phyloP scores from a whole-genome alignment of 805 yeast species.

The Candida rishiriensis region DNA sequence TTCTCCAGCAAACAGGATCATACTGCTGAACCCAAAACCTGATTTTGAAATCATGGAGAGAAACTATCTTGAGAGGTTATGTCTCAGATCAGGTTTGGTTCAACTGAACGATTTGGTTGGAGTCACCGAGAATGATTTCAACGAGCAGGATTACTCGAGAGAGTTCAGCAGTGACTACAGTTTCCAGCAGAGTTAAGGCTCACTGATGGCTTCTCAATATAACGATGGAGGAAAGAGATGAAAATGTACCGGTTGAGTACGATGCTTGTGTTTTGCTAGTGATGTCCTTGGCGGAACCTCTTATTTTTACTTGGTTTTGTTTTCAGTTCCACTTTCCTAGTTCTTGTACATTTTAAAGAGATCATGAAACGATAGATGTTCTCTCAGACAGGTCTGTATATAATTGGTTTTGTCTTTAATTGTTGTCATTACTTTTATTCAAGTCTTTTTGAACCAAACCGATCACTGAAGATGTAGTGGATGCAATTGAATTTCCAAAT shows the following conservation, averaged over 20 bases:
- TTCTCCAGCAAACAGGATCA: slow-evolving; percentile 4
- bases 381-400: not conserved
- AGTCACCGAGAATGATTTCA: slow-evolving; percentile 15
- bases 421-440: not conserved
- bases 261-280: too few relatives aligned
- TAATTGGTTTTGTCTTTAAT: not conserved
- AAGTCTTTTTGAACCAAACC: not conserved
- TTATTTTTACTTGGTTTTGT: too few relatives aligned
- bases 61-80: slow-evolving; percentile 27
- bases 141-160: slow-evolving; percentile 6
- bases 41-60: slow-evolving; percentile 29
- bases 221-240: too few relatives aligned
- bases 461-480: not conserved
- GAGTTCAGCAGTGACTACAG: slow-evolving; percentile 10
- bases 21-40: slow-evolving; percentile 16
- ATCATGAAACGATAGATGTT: not conserved
- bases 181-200: not conserved
- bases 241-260: too few relatives aligned
- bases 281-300: too few relatives aligned
- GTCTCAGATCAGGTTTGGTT: slow-evolving; percentile 24
- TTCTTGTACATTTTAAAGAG: not conserved
- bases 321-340: too few relatives aligned
- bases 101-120: slow-evolving; percentile 20
- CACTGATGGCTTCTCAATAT: too few relatives aligned
- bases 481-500: too few relatives aligned